These are phyloP conservation scores for Hypoxylon cercidicola DNA, from an alignment of 495 filamentous ascomycete genomes.

Conservation along the genomic window DNA sequence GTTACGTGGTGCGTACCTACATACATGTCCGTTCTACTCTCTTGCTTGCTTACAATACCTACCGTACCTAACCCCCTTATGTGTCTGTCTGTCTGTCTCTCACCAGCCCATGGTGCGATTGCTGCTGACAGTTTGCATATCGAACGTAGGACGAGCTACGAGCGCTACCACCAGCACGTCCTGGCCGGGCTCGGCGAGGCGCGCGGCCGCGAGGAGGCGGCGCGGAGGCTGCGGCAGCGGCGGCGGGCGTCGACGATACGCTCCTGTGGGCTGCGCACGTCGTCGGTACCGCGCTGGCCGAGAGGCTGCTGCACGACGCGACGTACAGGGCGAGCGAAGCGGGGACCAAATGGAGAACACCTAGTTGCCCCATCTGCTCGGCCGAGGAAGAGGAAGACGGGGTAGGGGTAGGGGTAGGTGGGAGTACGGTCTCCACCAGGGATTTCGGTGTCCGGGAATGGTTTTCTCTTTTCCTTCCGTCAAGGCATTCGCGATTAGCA, in stretches of 20 bases:
- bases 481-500: too few relatives aligned
- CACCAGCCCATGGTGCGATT: too few relatives aligned
- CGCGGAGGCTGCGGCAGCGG: constrained; percentile 1
- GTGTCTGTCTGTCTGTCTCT: too few relatives aligned
- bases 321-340: too few relatives aligned
- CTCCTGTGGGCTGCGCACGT: constrained; percentile 17
- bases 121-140: too few relatives aligned
- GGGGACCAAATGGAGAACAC: too few relatives aligned
- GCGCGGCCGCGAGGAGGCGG: neutral
- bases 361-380: too few relatives aligned
- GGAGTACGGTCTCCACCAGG: too few relatives aligned
- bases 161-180: constrained; percentile 22
- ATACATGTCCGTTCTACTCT: neutral
- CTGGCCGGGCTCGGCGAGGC: neutral
- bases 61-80: too few relatives aligned
- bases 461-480: neutral
- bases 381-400: neutral
- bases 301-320: neutral
- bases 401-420: too few relatives aligned
- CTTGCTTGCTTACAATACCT: neutral
- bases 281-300: constrained; percentile 11
- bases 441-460: too few relatives aligned
- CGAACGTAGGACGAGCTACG: constrained; percentile 24
- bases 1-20: constrained; percentile 15
- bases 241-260: constrained; percentile 9